These are phyloP conservation scores for Daldinia caldariorum DNA, from an alignment of 495 filamentous ascomycete genomes.

Conservation along the genomic window DNA sequence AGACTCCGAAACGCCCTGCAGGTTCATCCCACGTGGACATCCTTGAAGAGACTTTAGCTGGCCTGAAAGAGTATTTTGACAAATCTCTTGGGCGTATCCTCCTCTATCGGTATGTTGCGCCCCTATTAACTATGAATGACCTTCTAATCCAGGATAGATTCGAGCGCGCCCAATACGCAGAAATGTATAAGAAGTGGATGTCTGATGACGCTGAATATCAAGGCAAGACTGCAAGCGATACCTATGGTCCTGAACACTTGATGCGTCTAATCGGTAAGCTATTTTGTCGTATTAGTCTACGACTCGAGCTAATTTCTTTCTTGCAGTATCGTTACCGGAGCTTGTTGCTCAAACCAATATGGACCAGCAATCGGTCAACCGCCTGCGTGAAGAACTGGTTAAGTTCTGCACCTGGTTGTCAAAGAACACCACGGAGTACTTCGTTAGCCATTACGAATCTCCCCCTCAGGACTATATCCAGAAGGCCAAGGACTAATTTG, in stretches of 20 bases:
- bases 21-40: slow-evolving; percentile 80
- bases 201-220: slow-evolving; percentile 64
- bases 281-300: background rate
- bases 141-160: slow-evolving; percentile 60
- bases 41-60: slow-evolving; percentile 85
- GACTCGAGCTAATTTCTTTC: slow-evolving; percentile 35
- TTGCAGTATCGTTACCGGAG: slow-evolving; percentile 85
- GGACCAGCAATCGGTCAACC: slow-evolving; percentile 87
- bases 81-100: slow-evolving; percentile 84
- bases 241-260: slow-evolving; percentile 95
- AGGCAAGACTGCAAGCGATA: slow-evolving; percentile 73
- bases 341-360: slow-evolving; percentile 97
- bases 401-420: slow-evolving; percentile 84
- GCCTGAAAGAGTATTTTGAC: slow-evolving; percentile 92
- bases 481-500: slow-evolving; percentile 50
- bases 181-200: slow-evolving; percentile 72
- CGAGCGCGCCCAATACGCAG: slow-evolving; percentile 84
- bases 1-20: slow-evolving; percentile 70
- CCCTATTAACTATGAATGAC: background rate
- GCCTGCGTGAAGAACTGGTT: slow-evolving; percentile 84
- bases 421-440: slow-evolving; percentile 76
- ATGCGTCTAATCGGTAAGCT: slow-evolving; percentile 84
- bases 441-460: slow-evolving; percentile 78
- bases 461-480: slow-evolving; percentile 62
- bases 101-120: slow-evolving; percentile 72